A percentile compares a stretch with the other conserved stretches of the same genome.
Evolutionary conservation across 2,329 filamentous ascomycete species (phyloP).

Genomic region (Didymella pomorum): DNA sequence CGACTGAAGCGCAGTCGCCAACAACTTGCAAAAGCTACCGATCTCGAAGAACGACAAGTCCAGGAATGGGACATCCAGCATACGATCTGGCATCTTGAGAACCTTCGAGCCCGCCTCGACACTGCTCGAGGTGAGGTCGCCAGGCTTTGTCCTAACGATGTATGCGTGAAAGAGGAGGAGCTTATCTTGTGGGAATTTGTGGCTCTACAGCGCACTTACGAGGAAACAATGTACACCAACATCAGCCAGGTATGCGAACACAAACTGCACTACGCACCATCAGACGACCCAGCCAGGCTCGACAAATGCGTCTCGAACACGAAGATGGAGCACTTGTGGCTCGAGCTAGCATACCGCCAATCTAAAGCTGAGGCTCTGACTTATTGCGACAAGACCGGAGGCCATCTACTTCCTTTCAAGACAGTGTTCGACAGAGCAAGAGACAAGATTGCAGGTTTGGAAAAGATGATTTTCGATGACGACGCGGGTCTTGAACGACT

Average conservation of each 20-base stretch:
- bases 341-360: conserved; percentile 20
- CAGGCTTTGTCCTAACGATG: conserved; percentile 10
- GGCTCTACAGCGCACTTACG: not conserved
- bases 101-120: conserved; percentile 7
- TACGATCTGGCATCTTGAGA: conserved; percentile 9
- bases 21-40: not conserved
- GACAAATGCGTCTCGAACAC: conserved; percentile 16
- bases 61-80: conserved; percentile 7
- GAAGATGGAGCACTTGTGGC: conserved; percentile 6
- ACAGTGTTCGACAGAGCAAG: not conserved
- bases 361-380: conserved; percentile 14
- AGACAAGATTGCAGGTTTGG: not conserved
- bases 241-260: not conserved
- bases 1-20: not conserved
- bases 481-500: not conserved
- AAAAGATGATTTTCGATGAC: not conserved
- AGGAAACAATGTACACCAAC: not conserved
- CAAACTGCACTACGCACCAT: not conserved
- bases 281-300: conserved; percentile 4
- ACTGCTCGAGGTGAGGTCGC: conserved; percentile 9
- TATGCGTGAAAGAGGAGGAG: conserved; percentile 16
- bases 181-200: conserved; percentile 23
- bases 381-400: conserved; percentile 9
- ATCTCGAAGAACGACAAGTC: conserved; percentile 4
- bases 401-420: conserved; percentile 9